Conservation (phyloP, 129 eudicot genomes). For the Saposhnikovia divaricata region DNA sequence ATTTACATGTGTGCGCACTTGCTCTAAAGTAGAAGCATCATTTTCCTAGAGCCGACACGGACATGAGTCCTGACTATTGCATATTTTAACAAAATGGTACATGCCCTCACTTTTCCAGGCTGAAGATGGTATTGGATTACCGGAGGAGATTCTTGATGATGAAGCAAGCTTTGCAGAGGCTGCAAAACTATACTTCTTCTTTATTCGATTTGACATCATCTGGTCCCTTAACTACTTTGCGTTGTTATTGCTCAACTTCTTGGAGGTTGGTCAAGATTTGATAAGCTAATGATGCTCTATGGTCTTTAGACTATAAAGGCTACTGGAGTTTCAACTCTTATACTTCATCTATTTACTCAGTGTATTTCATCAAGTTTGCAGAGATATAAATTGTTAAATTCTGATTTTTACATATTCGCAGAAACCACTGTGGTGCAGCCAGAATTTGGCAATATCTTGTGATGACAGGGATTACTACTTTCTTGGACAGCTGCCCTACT, state of each 20-base stretch:
- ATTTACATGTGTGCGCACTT: not conserved
- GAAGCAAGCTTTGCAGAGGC: conserved; percentile 53
- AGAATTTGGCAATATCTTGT: conserved; percentile 40
- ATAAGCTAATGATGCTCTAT: not conserved
- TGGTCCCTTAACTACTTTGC: conserved; percentile 88
- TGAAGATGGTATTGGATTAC: conserved; percentile 94
- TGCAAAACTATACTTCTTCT: conserved; percentile 64
- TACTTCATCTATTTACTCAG: not conserved
- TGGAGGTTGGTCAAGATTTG: conserved; percentile 56
- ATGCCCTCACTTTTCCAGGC: conserved; percentile 41
- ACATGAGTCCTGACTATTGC: not conserved
- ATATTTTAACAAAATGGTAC: not conserved
- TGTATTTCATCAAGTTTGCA: not conserved
- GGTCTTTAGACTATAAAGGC: not conserved
- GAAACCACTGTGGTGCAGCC: conserved; percentile 90
- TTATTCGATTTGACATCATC: conserved; percentile 57
- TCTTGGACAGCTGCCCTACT: conserved; percentile 87
- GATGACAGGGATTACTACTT: conserved; percentile 67
- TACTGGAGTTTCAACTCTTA: not conserved
- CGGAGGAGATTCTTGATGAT: conserved; percentile 77
- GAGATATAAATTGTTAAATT: not conserved
- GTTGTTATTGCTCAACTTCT: conserved; percentile 59
- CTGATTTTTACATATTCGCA: conserved; percentile 20
- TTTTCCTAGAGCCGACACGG: not conserved
- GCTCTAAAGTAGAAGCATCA: not conserved